Base-by-base conservation (phyloP, 2,329 filamentous ascomycete species). In the Hirsutella minnesotensis region DNA sequence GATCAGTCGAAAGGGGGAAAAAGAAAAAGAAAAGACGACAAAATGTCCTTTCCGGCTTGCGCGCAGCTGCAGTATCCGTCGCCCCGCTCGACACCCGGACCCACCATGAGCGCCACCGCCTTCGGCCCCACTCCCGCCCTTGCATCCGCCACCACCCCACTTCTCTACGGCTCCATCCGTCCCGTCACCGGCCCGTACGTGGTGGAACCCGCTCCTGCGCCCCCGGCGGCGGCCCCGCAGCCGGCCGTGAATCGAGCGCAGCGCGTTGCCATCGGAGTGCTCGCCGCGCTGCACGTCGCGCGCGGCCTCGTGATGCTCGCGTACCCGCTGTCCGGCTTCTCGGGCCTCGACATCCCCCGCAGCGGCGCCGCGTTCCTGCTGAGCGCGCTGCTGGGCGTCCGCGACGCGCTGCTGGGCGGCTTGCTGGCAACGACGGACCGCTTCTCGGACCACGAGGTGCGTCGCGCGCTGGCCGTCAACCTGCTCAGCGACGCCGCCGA, bases 401-500 rank as follows among this genome's bases (percentile, higher is more conserved):
- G 58, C 34, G 57, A 61, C 39, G 46, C 59, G 9, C 41, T 61
- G 5, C 53, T 61, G 10, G 52, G 56, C 1, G 57, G 55, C 0
- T 44, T 60, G 18, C 42, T 61, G 15, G 52, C 53, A 37, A 53
- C 51, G 24, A 52, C 56, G 38, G 55, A 58, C 27, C 3, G 3
- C 39, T 34, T 42, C 31, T 20, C 46, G 22, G 52, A 30, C 16
- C 39, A 53, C 39, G 58, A 61, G 39, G 47, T 56, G 5, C 52
- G 52, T 29, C 53, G 59, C 41, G 57, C 58, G 3, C 48, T 61
- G 24, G 52, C 54, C 10, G 49, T 51, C 20, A 57, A 53, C 34
- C 49, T 61, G 5, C 52, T 60, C 19, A 58, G 56, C 47, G 59
- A 61, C 50, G 56, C 56, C 44, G 51, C 58, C 36, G 58, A 61